Evolutionary conservation across 352 stramenopile species (phyloP).

Genomic region (Pythium monospermum): DNA sequence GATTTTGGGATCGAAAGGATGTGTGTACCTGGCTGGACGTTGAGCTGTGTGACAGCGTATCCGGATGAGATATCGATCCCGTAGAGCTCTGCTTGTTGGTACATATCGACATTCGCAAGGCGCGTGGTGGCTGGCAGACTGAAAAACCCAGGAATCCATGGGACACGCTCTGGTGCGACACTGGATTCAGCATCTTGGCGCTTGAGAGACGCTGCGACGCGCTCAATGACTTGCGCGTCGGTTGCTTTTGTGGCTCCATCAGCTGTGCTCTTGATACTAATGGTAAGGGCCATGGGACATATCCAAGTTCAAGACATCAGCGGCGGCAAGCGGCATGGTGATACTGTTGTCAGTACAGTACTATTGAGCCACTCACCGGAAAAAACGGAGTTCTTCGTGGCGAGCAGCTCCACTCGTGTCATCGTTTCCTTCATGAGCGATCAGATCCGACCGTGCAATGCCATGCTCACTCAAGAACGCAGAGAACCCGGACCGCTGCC

Average conservation of each 20-base stretch:
- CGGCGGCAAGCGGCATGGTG: not conserved
- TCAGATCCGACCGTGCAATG: slow-evolving; percentile 39
- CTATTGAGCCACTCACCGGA: slow-evolving; percentile 32
- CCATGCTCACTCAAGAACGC: slow-evolving; percentile 50
- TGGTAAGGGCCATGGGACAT: not conserved
- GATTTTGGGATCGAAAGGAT: not conserved
- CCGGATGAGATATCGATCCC: slow-evolving; percentile 82
- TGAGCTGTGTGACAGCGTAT: slow-evolving; percentile 57
- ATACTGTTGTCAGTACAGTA: not conserved
- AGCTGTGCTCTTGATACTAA: slow-evolving; percentile 9
- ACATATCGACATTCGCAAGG: slow-evolving; percentile 41
- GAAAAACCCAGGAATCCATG: slow-evolving; percentile 64
- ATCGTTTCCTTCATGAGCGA: slow-evolving; percentile 15
- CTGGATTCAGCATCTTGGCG: not conserved
- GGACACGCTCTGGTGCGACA: slow-evolving; percentile 18
- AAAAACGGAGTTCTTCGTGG: slow-evolving; percentile 47
- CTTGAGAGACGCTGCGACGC: slow-evolving; percentile 11
- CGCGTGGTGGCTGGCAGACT: slow-evolving; percentile 42
- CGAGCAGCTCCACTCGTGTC: too few relatives aligned
- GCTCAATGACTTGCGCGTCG: slow-evolving; percentile 14
- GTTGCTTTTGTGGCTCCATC: not conserved
- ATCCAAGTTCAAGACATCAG: not conserved
- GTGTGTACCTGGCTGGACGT: slow-evolving; percentile 39
- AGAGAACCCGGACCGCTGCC: slow-evolving; percentile 45
- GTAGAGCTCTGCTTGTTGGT: slow-evolving; percentile 55